phyloP scores from a whole-genome alignment of 1,284 basidiomycete genomes.

The Rhodotorula sp. region DNA sequence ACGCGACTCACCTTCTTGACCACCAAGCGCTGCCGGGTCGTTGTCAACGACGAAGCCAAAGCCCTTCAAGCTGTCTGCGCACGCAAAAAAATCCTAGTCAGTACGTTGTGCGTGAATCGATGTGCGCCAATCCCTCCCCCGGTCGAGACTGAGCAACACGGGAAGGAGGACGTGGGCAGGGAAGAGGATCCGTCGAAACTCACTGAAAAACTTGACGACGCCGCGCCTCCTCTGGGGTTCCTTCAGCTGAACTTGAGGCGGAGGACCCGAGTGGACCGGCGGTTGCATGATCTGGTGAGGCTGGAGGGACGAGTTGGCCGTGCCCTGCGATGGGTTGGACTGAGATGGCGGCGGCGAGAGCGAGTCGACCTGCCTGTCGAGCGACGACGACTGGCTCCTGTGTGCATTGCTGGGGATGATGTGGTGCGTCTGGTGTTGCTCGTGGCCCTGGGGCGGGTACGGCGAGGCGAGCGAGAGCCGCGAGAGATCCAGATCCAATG shows the following conservation, averaged over 20 bases:
- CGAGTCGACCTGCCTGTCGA: neutral
- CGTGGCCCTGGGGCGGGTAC: neutral
- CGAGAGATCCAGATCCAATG: constrained; percentile 13
- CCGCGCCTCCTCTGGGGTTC: constrained; percentile 33
- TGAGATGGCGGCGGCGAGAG: neutral
- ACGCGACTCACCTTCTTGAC: constrained; percentile 40
- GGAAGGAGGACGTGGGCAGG: neutral
- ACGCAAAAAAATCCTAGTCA: too few relatives aligned
- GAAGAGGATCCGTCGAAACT: neutral
- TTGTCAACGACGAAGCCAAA: constrained; percentile 45
- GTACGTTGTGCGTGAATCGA: neutral
- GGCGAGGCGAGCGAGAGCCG: constrained; percentile 20
- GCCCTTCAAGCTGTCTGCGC: constrained; percentile 40
- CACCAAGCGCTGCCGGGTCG: constrained; percentile 41
- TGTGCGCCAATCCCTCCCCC: neutral
- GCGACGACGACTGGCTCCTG: neutral
- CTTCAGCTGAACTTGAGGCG: constrained; percentile 28
- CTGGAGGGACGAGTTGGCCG: constrained; percentile 6
- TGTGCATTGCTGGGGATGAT: neutral
- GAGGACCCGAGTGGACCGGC: constrained; percentile 26
- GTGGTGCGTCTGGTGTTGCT: neutral
- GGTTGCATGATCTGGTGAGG: constrained; percentile 36
- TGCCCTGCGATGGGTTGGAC: neutral
- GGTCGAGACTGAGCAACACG: neutral
- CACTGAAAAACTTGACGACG: constrained; percentile 40